Conservation (phyloP, 2,329 filamentous ascomycete species). For the Fusarium sp. region DNA sequence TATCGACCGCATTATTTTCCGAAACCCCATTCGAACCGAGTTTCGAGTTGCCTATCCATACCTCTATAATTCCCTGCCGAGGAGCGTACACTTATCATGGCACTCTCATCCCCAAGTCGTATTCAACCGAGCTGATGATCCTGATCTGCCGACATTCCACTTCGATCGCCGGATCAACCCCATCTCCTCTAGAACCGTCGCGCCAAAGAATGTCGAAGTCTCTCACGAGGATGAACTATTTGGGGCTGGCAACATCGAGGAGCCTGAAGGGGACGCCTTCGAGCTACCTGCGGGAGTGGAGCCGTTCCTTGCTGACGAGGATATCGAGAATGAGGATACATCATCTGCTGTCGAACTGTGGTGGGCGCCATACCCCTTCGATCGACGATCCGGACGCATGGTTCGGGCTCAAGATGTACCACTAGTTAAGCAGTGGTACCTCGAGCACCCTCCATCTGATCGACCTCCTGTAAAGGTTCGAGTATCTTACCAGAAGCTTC, state of each 20-base stretch:
- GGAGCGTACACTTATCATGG: slow-evolving; percentile 94
- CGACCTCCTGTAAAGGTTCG: slow-evolving; percentile 94
- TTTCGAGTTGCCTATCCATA: slow-evolving; percentile 95
- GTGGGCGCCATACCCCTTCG: slow-evolving; percentile 98
- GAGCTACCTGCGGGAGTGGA: slow-evolving; percentile 84
- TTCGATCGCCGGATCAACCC: slow-evolving; percentile 99
- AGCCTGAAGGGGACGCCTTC: slow-evolving; percentile 85
- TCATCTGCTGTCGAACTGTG: slow-evolving; percentile 92
- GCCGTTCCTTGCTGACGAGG: slow-evolving; percentile 91
- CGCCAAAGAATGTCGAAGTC: slow-evolving; percentile 91
- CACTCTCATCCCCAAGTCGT: slow-evolving; percentile 95
- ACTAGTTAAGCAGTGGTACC: slow-evolving; percentile 97
- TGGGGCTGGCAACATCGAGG: slow-evolving; percentile 81
- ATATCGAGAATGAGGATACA: slow-evolving; percentile 90
- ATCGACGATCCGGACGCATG: slow-evolving; percentile 94
- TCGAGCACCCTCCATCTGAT: slow-evolving; percentile 92
- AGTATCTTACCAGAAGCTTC: slow-evolving; percentile 97
- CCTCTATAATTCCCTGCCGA: slow-evolving; percentile 94
- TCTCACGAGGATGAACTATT: slow-evolving; percentile 97
- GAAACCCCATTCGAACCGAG: slow-evolving; percentile 93
- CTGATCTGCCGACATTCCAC: slow-evolving; percentile 93
- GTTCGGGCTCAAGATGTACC: slow-evolving; percentile 97
- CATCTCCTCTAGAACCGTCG: slow-evolving; percentile 94
- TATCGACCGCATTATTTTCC: slow-evolving; percentile 99
- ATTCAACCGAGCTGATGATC: slow-evolving; percentile 89